These are phyloP conservation scores for Cladophialophora yegresii DNA, from an alignment of 2,329 filamentous ascomycete species.

Conservation along the genomic window DNA sequence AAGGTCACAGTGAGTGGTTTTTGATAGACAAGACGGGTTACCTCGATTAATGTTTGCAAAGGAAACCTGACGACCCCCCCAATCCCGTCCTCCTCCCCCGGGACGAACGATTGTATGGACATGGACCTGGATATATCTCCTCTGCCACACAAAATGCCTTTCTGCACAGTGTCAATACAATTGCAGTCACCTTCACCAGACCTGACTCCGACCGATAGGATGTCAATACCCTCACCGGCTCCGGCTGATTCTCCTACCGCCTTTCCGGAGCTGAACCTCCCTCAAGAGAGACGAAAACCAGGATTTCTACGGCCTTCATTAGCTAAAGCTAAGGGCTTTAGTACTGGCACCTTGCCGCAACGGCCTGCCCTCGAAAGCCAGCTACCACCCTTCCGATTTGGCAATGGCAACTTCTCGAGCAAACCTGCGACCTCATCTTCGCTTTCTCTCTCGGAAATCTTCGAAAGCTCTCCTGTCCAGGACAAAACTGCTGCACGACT, in stretches of 20 bases:
- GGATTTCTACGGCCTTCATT: constrained; percentile 73
- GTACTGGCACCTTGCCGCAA: constrained; percentile 64
- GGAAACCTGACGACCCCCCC: constrained; percentile 82
- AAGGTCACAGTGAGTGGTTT: constrained; percentile 60
- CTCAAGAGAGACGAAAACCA: constrained; percentile 59
- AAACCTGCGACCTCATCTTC: constrained; percentile 59
- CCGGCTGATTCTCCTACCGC: constrained; percentile 46
- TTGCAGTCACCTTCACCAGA: constrained; percentile 72
- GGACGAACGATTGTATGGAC: constrained; percentile 58
- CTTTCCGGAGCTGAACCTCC: constrained; percentile 31
- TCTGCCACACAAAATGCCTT: constrained; percentile 81
- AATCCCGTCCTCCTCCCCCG: constrained; percentile 79
- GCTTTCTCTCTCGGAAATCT: constrained; percentile 76
- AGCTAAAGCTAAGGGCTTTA: constrained; percentile 71
- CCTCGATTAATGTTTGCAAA: constrained; percentile 40
- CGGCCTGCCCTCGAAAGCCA: constrained; percentile 65
- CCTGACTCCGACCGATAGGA: constrained; percentile 49
- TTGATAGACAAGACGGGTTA: constrained; percentile 6
- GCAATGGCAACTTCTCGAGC: constrained; percentile 54
- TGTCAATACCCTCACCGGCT: constrained; percentile 45
- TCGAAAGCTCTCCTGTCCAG: constrained; percentile 74
- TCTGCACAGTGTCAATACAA: constrained; percentile 61
- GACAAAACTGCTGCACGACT: constrained; percentile 25
- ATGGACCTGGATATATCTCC: constrained; percentile 99
- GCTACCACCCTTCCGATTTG: constrained; percentile 75